A percentile compares a stretch with the other conserved stretches of the same genome.
phyloP scores from a whole-genome alignment of 192 early-diverging fungal species.

The Globomyces pollinis-pini region DNA sequence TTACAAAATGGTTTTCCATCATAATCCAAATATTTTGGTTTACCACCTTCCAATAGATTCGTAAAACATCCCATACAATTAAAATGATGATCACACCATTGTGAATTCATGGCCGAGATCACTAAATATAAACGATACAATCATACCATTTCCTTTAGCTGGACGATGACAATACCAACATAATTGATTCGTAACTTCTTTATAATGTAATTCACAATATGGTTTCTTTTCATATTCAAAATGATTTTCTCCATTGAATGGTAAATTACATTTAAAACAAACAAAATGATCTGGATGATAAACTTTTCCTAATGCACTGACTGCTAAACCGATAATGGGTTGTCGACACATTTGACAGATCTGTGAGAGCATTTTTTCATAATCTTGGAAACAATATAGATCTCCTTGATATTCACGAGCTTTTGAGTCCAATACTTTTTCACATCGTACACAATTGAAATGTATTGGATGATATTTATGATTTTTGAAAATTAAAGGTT shows the following conservation, averaged over 20 bases:
- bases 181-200: slow-evolving; percentile 31
- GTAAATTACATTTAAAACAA: slow-evolving; percentile 39
- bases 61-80: slow-evolving; percentile 34
- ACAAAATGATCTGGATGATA: slow-evolving; percentile 51
- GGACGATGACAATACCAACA: slow-evolving; percentile 35
- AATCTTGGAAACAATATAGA: slow-evolving; percentile 40
- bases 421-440: slow-evolving; percentile 17
- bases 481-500: slow-evolving; percentile 20
- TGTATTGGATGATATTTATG: slow-evolving; percentile 36
- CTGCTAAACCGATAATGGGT: slow-evolving; percentile 31
- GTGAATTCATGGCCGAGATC: slow-evolving; percentile 24
- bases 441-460: slow-evolving; percentile 37
- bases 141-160: slow-evolving; percentile 29
- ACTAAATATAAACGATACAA: slow-evolving; percentile 15
- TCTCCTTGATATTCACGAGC: slow-evolving; percentile 40
- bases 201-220: slow-evolving; percentile 43
- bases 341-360: slow-evolving; percentile 32
- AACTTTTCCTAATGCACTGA: slow-evolving; percentile 31
- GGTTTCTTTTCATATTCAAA: slow-evolving; percentile 36
- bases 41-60: background rate
- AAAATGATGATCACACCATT: slow-evolving; percentile 46
- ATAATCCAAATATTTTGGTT: slow-evolving; percentile 30
- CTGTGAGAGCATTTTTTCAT: slow-evolving; percentile 17
- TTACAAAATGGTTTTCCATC: slow-evolving; percentile 41
- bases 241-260: slow-evolving; percentile 28